Evolutionary conservation across 805 yeast species (phyloP).

Genomic region (Teunomyces cretensis): DNA sequence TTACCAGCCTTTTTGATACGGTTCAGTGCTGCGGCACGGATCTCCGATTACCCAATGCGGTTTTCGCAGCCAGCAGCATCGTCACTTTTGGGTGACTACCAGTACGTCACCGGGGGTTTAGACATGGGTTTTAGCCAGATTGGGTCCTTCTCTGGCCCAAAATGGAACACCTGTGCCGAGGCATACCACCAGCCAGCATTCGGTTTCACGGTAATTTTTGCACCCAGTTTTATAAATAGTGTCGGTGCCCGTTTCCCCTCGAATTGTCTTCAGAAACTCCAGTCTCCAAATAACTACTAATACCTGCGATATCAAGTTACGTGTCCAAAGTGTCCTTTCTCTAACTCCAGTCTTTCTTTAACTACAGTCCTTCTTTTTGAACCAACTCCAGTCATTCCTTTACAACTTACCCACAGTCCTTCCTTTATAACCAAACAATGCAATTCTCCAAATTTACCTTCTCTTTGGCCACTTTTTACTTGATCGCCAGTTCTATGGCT

Average conservation of each 20-base stretch:
- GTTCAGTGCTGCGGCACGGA: neutral
- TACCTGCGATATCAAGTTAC: neutral
- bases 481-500: conserved; percentile 19
- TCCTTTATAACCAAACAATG: conserved; percentile 19
- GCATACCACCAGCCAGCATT: neutral
- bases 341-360: conserved; percentile 6
- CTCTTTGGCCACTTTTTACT: conserved; percentile 18
- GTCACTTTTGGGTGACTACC: neutral
- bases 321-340: conserved; percentile 1
- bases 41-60: conserved; percentile 3
- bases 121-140: neutral
- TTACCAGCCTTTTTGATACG: neutral
- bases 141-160: neutral
- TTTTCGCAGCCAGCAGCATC: conserved; percentile 13
- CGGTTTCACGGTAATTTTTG: neutral
- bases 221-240: neutral
- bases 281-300: too few relatives aligned
- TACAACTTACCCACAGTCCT: conserved; percentile 7
- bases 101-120: neutral
- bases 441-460: conserved; percentile 24
- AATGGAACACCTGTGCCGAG: neutral
- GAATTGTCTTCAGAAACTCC: neutral
- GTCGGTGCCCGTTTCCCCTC: neutral
- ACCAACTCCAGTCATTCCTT: conserved; percentile 21
- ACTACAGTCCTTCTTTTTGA: conserved; percentile 16